Percentiles rank a stretch among this genome's conserved stretches.
These are phyloP conservation scores for Trichoderma sp. DNA, from an alignment of 2,329 filamentous ascomycete species.

Conservation along the genomic window DNA sequence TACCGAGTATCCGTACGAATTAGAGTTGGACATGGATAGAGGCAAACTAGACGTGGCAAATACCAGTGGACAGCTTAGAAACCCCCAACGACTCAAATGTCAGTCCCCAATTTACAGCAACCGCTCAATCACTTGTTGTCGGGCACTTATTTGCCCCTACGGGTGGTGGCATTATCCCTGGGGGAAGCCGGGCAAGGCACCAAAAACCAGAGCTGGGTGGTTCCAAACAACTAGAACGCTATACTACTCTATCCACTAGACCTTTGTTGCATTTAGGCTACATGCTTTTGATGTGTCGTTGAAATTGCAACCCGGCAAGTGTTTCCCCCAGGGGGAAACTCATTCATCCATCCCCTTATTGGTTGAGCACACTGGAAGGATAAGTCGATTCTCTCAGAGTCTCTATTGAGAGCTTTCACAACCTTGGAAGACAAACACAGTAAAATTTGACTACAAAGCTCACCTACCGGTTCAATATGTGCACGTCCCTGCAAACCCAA, in stretches of 20 bases:
- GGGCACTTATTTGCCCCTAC: not conserved
- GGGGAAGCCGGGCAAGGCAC: not conserved
- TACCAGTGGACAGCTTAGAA: not conserved
- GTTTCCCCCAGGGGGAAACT: not conserved
- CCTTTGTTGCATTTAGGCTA: not conserved
- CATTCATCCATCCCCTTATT: not conserved
- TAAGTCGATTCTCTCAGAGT: not conserved
- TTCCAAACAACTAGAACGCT: not conserved
- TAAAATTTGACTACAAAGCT: not conserved
- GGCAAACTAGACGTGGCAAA: not conserved
- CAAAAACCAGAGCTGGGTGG: not conserved
- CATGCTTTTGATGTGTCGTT: not conserved
- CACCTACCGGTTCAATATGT: not conserved
- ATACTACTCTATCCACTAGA: not conserved
- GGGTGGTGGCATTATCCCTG: not conserved
- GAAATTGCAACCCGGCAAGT: not conserved
- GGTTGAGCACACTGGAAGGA: not conserved
- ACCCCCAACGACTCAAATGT: not conserved
- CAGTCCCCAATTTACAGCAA: not conserved
- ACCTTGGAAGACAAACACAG: not conserved
- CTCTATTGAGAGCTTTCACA: not conserved
- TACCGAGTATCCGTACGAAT: not conserved
- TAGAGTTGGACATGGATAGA: not conserved
- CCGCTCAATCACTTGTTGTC: not conserved
- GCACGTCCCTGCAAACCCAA: not conserved